A percentile compares a stretch with the other conserved stretches of the same genome.
Conservation (phyloP, 805 yeast species). For the Metschnikowia reukaufii region DNA sequence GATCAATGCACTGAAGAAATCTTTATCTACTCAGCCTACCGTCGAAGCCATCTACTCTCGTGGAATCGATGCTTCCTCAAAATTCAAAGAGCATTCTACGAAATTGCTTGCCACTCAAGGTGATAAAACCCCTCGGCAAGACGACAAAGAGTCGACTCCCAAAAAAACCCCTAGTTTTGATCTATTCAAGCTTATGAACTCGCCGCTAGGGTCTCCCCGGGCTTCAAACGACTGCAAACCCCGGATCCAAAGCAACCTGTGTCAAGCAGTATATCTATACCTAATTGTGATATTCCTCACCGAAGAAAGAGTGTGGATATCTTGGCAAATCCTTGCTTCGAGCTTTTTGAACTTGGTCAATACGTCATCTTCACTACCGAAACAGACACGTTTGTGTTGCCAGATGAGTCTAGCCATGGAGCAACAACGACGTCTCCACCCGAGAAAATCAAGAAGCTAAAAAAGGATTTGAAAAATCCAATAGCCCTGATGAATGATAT, state of each 20-base stretch:
- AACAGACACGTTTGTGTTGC: neutral
- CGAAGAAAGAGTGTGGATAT: slow-evolving; percentile 24
- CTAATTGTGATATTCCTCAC: neutral
- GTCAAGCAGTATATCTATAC: neutral
- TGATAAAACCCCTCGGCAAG: neutral
- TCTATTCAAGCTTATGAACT: slow-evolving; percentile 21
- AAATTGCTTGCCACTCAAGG: slow-evolving; percentile 14
- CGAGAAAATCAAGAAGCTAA: slow-evolving; percentile 17
- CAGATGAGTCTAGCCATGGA: neutral
- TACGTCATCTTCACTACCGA: slow-evolving; percentile 9
- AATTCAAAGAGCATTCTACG: slow-evolving; percentile 19
- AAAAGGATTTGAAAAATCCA: slow-evolving; percentile 19
- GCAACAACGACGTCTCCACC: slow-evolving; percentile 16
- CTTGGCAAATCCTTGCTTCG: slow-evolving; percentile 32
- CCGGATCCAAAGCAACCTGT: neutral
- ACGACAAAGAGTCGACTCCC: slow-evolving; percentile 9
- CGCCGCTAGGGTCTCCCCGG: slow-evolving; percentile 23
- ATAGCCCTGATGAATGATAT: slow-evolving; percentile 31
- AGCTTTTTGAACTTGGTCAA: slow-evolving; percentile 29
- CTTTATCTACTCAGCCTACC: slow-evolving; percentile 25
- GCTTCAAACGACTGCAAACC: slow-evolving; percentile 1
- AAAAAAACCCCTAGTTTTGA: slow-evolving; percentile 20
- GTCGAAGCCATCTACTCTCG: slow-evolving; percentile 31
- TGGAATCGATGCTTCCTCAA: slow-evolving; percentile 12
- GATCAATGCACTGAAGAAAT: slow-evolving; percentile 17